phyloP scores from a whole-genome alignment of 176 grass and related monocot species.

The Chrysopogon serrulatus region DNA sequence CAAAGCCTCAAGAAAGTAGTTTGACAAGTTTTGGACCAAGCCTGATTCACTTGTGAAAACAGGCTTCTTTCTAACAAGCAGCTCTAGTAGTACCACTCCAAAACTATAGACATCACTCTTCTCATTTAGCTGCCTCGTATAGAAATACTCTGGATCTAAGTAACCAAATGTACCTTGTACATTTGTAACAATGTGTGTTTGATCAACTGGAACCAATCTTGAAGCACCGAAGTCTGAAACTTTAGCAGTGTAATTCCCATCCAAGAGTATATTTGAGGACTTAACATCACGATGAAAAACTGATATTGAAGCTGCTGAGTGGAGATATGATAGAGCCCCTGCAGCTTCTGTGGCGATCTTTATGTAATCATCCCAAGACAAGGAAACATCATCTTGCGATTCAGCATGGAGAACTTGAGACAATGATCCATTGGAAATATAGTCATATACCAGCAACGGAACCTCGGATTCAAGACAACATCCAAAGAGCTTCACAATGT shows the following conservation, averaged over 20 bases:
- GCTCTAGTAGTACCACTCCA: slow-evolving; percentile 24
- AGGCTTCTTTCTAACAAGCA: neutral
- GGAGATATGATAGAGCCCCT: neutral
- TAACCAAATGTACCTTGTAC: slow-evolving; percentile 34
- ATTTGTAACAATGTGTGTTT: too few relatives aligned
- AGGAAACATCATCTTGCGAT: too few relatives aligned
- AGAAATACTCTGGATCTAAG: slow-evolving; percentile 29
- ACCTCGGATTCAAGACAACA: too few relatives aligned
- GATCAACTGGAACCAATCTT: too few relatives aligned
- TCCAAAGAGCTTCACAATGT: too few relatives aligned
- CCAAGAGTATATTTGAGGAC: neutral
- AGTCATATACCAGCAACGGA: too few relatives aligned
- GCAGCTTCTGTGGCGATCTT: neutral
- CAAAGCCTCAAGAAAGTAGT: neutral
- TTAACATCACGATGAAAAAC: neutral
- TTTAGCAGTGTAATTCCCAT: neutral
- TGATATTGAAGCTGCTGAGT: neutral
- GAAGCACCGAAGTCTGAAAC: too few relatives aligned
- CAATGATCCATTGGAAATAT: too few relatives aligned
- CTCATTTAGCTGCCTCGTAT: slow-evolving; percentile 5
- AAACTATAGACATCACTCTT: slow-evolving; percentile 42
- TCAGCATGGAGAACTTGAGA: too few relatives aligned
- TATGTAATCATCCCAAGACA: too few relatives aligned
- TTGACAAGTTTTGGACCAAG: neutral
- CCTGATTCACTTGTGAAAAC: neutral